These are phyloP conservation scores for Podospora pseudopauciseta DNA, from an alignment of 495 filamentous ascomycete genomes.

Conservation along the genomic window DNA sequence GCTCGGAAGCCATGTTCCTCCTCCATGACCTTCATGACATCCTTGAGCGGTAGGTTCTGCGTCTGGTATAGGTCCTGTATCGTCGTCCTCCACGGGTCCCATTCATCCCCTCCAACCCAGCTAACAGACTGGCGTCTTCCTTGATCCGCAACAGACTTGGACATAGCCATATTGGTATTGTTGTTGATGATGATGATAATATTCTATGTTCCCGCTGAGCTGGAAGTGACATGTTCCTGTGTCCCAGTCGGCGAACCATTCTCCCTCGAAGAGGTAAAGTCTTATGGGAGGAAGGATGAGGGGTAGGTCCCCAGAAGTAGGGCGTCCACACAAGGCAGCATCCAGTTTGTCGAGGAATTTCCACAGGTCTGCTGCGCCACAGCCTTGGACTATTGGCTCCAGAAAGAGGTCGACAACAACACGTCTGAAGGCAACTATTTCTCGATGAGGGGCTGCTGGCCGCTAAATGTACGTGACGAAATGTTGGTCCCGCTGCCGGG, in stretches of 20 bases:
- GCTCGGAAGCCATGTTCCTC: conserved; percentile 31
- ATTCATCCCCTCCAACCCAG: conserved; percentile 25
- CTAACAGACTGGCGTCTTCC: conserved; percentile 3
- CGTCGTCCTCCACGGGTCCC: conserved; percentile 18
- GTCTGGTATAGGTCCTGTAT: conserved; percentile 38
- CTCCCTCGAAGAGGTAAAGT: not conserved
- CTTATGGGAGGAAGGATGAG: not conserved
- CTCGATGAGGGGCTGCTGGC: not conserved
- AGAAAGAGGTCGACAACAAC: not conserved
- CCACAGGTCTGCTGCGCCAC: conserved; percentile 6
- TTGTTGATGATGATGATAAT: not conserved
- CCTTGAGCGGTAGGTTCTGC: conserved; percentile 31
- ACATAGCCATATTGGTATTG: conserved; percentile 2
- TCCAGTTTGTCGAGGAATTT: not conserved
- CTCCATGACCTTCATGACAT: conserved; percentile 39
- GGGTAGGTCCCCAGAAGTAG: not conserved
- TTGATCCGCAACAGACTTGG: not conserved
- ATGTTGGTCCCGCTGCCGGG: not conserved
- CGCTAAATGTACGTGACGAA: not conserved
- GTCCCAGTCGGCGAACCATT: not conserved
- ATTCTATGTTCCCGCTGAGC: not conserved
- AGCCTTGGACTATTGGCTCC: not conserved
- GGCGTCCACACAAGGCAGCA: conserved; percentile 7
- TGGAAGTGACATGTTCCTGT: not conserved
- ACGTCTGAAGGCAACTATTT: not conserved